Conservation (phyloP, 441 rosid genomes). For the Lagerstroemia fauriei region DNA sequence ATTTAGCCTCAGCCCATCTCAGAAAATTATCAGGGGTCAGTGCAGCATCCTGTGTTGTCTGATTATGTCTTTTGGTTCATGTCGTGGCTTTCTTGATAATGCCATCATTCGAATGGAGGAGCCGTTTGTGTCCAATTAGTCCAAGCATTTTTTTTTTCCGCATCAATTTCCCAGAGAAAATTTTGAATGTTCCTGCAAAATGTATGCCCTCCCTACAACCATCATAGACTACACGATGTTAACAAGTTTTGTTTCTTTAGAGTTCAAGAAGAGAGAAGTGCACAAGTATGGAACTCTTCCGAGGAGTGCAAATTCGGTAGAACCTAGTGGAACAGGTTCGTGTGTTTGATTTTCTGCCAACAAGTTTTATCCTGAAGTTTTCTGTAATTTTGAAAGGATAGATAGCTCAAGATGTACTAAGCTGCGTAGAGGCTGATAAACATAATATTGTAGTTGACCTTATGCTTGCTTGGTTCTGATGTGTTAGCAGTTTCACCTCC, state of each 20-base stretch:
- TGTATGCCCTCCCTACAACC: not conserved
- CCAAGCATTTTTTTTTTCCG: not conserved
- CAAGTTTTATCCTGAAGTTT: not conserved
- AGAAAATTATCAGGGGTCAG: constrained; percentile 50
- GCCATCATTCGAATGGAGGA: not conserved
- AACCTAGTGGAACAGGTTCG: constrained; percentile 40
- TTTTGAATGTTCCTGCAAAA: not conserved
- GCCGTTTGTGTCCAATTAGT: not conserved
- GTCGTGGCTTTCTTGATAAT: not conserved
- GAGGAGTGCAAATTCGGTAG: constrained; percentile 32
- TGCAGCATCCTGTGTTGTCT: constrained; percentile 3
- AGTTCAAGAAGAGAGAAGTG: constrained; percentile 55
- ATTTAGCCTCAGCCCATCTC: constrained; percentile 46
- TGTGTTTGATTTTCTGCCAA: not conserved
- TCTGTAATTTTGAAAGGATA: not conserved
- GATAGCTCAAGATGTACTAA: not conserved
- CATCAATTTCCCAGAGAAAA: not conserved
- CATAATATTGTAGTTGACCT: not conserved
- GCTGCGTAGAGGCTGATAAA: not conserved
- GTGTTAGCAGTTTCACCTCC: not conserved
- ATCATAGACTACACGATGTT: not conserved
- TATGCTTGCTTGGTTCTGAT: not conserved
- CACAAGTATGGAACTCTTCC: constrained; percentile 43
- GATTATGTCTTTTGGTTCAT: not conserved
- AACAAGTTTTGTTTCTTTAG: constrained; percentile 29